A percentile compares a stretch with the other conserved stretches of the same genome.
Evolutionary conservation across 2,329 filamentous ascomycete species (phyloP).

Genomic region (Penicillium sp.): DNA sequence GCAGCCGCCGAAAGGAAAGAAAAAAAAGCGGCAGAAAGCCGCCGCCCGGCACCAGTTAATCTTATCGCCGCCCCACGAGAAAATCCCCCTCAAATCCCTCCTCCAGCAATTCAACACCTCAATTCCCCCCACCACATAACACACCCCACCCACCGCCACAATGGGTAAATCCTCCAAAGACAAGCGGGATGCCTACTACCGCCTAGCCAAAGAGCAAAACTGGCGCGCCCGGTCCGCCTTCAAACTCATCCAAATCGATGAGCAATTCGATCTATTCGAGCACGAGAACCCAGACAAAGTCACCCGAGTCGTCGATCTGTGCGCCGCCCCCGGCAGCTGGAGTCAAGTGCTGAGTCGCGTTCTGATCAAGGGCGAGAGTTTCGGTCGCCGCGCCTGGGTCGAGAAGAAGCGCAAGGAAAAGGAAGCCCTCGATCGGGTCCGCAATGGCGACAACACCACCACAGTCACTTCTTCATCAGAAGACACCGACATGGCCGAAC

Average conservation of each 20-base stretch:
- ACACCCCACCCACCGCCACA: too few species aligned
- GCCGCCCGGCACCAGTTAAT: too few species aligned
- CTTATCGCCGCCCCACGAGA: too few species aligned
- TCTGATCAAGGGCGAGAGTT: slow-evolving; percentile 84
- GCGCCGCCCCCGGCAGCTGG: slow-evolving; percentile 92
- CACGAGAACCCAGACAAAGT: slow-evolving; percentile 55
- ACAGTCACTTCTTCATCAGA: too few species aligned
- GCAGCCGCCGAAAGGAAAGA: too few species aligned
- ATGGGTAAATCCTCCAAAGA: slow-evolving; percentile 99
- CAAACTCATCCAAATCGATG: slow-evolving; percentile 91
- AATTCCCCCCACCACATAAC: too few species aligned
- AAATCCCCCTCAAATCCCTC: too few species aligned
- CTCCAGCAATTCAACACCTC: too few species aligned
- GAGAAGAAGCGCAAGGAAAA: slow-evolving; percentile 65
- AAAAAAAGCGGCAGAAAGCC: slow-evolving; percentile 35
- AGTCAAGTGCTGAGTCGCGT: slow-evolving; percentile 91
- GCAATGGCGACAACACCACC: too few species aligned
- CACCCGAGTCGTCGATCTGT: slow-evolving; percentile 87
- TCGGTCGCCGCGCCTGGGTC: slow-evolving; percentile 77
- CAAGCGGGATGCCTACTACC: slow-evolving; percentile 95
- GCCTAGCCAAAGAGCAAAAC: slow-evolving; percentile 95
- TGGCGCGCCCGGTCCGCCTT: slow-evolving; percentile 95
- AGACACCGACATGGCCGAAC: too few species aligned
- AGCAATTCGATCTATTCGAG: slow-evolving; percentile 89
- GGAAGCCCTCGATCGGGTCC: too few species aligned